Conservation (phyloP, 192 early-diverging fungal genomes). For the Coemansia sp. region DNA sequence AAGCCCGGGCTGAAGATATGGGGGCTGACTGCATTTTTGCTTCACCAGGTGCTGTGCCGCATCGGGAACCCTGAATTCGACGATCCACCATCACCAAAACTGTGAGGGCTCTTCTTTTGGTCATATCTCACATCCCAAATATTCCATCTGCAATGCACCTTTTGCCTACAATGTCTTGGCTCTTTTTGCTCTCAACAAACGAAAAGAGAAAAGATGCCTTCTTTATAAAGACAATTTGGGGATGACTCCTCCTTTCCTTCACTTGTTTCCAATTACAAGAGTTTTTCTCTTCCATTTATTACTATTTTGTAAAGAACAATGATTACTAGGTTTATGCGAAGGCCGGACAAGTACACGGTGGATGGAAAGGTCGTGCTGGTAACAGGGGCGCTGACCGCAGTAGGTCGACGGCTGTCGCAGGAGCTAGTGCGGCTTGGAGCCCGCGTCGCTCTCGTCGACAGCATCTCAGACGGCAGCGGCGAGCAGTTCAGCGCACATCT, state of each 20-base stretch:
- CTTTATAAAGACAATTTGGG: no score
- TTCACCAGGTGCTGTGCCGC: slow-evolving; percentile 56
- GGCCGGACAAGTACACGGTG: neutral
- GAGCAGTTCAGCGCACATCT: neutral
- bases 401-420: slow-evolving; percentile 24
- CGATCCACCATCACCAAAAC: neutral
- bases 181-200: no score
- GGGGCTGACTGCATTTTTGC: slow-evolving; percentile 81
- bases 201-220: no score
- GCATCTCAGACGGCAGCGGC: slow-evolving; percentile 8
- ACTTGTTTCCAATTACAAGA: neutral
- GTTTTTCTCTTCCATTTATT: neutral
- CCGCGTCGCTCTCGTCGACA: slow-evolving; percentile 32
- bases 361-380: slow-evolving; percentile 29
- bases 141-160: no score
- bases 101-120: no score
- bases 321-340: slow-evolving; percentile 5
- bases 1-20: slow-evolving; percentile 62
- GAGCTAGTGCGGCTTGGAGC: slow-evolving; percentile 20
- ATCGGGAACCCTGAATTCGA: slow-evolving; percentile 14
- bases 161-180: no score
- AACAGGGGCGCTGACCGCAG: slow-evolving; percentile 42
- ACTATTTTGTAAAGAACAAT: slow-evolving; percentile 2
- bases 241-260: neutral
- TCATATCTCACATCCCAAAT: no score